A percentile compares a stretch with the other conserved stretches of the same genome.
phyloP scores from a whole-genome alignment of 2,329 filamentous ascomycete genomes.

The Anisogramma anomala region DNA sequence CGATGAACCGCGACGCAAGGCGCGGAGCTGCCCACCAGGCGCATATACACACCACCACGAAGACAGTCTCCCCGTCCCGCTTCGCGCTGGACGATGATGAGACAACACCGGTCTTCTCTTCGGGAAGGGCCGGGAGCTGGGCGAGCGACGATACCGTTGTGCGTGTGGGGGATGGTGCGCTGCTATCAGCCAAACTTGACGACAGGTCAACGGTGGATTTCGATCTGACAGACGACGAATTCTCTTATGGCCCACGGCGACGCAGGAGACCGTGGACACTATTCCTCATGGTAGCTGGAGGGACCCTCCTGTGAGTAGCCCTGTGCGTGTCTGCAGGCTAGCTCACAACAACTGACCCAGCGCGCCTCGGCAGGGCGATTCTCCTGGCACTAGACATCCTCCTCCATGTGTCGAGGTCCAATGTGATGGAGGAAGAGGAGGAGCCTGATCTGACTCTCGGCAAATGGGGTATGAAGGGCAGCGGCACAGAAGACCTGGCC shows the following conservation, averaged over 20 bases:
- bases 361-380: background rate
- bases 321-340: background rate
- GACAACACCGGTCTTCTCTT: background rate
- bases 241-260: background rate
- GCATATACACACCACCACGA: too few relatives aligned
- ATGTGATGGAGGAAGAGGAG: conserved; percentile 12
- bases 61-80: too few relatives aligned
- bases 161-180: background rate
- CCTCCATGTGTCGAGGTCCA: conserved; percentile 11
- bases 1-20: too few relatives aligned
- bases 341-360: background rate
- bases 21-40: too few relatives aligned
- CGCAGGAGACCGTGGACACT: conserved; percentile 5
- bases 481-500: conserved; percentile 27
- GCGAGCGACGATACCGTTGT: conserved; percentile 7
- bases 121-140: conserved; percentile 3
- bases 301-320: conserved; percentile 5
- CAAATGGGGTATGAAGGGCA: conserved; percentile 27
- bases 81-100: too few relatives aligned
- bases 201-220: background rate
- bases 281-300: background rate
- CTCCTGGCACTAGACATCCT: conserved; percentile 13
- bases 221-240: background rate
- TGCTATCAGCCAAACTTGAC: background rate
- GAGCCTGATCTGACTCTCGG: conserved; percentile 21